Evolutionary conservation across 768 basidiomycete species (phyloP), one percentile per base, ranked within the genome.

Genomic region (Crassisporium funariophilum): DNA sequence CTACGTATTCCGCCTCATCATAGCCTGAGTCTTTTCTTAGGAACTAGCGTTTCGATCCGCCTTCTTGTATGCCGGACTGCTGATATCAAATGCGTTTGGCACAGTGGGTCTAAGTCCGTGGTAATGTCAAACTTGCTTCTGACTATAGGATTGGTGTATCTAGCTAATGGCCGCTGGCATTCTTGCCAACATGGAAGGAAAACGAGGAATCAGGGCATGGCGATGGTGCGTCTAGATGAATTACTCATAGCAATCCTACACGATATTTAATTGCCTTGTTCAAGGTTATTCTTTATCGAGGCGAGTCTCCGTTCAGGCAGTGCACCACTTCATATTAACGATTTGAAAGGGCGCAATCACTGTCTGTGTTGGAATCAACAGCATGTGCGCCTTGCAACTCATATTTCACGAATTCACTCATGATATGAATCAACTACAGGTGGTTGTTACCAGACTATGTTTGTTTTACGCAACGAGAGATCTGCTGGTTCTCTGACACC

Each of bases 161-260:
- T 49, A 86, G 80, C 60, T 88, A 5, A 78, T 88, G 57, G 88
- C 86, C 12, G 86, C 86, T n/a, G 87, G 84, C 9, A 84, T 89
- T 44, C 72, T 91, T 12, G 67, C 72, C 1, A 75, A 72, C 34
- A 84, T 89, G 86, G 77, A 90, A 50, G 86, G 84, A 1, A 73
- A 72, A 41, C 68, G 77, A 4, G 86, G 86, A 1, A 81, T 86
- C 33, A 60, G 81, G 21, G 85, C 83, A 8, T 89, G 87, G 87
- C 58, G 83, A 70, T 89, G 81, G 83, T 82, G 50, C 49, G 69
- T 46, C 2, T 8, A 5, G 8, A 13, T 31, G 19, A 25, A 15
- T 16, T 16, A 16, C 17, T 19, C 15, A 7, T 35, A 8, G 2
- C 29, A 4, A 9, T 11, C 3, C 2, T 21, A 11, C 21, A 40